Conservation (phyloP, 2,329 filamentous ascomycete species). For the Dothistroma septosporum region DNA sequence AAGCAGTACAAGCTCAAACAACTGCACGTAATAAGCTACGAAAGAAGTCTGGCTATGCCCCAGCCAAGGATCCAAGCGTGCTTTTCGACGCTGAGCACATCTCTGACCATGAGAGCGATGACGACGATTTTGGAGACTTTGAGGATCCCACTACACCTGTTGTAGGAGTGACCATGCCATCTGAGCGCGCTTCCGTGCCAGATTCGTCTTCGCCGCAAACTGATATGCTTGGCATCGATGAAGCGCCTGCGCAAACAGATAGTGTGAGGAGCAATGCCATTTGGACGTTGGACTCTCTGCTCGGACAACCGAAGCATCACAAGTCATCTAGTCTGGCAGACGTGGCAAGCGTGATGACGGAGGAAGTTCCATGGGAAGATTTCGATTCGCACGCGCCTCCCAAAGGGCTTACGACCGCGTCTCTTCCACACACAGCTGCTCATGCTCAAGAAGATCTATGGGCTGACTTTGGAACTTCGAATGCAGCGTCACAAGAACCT, state of each 20-base stretch:
- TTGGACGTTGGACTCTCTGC: background rate
- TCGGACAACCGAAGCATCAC: conserved; percentile 8
- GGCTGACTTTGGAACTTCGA: conserved; percentile 42
- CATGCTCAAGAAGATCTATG: conserved; percentile 36
- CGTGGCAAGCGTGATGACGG: background rate
- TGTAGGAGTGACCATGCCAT: background rate
- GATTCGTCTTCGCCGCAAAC: conserved; percentile 17
- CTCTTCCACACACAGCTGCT: background rate
- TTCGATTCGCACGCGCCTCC: background rate
- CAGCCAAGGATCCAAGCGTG: conserved; percentile 25
- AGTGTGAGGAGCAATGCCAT: conserved; percentile 4
- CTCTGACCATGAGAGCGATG: conserved; percentile 28
- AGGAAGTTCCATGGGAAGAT: conserved; percentile 10
- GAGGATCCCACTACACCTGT: conserved; percentile 20
- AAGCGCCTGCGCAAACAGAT: conserved; percentile 14
- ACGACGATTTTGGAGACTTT: conserved; percentile 37
- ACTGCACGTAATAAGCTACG: conserved; percentile 24
- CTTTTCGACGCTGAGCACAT: conserved; percentile 35
- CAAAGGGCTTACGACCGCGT: background rate
- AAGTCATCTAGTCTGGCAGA: conserved; percentile 2
- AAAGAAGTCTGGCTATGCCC: conserved; percentile 26
- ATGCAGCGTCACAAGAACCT: conserved; percentile 9
- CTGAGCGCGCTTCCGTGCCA: background rate
- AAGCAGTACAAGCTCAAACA: conserved; percentile 7
- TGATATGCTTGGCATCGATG: conserved; percentile 31